These are phyloP conservation scores for Nicotiana attenuata DNA, from an alignment of 257 asterid species.

Conservation along the genomic window DNA sequence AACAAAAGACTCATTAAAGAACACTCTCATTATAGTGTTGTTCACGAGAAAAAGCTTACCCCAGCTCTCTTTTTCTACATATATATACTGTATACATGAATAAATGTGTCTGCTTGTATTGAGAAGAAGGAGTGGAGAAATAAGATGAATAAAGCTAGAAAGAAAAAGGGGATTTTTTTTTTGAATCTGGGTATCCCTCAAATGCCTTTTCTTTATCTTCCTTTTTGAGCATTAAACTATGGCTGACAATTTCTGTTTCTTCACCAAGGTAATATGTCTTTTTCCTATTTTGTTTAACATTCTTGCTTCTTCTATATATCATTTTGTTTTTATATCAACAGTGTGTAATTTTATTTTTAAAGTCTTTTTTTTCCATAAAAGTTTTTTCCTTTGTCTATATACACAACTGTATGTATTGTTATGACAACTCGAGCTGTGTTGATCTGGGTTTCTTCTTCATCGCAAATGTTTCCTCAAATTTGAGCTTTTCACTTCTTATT, in stretches of 20 bases:
- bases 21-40: background rate
- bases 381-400: background rate
- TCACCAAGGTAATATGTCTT: slow-evolving; percentile 50
- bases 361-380: background rate
- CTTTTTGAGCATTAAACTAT: slow-evolving; percentile 36
- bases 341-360: background rate
- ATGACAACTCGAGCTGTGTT: background rate
- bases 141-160: slow-evolving; percentile 36
- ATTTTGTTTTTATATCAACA: background rate
- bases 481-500: background rate
- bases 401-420: background rate
- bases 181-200: slow-evolving; percentile 37
- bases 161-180: slow-evolving; percentile 36
- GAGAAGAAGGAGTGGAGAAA: background rate
- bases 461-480: background rate
- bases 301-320: background rate
- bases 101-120: slow-evolving; percentile 21
- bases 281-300: background rate
- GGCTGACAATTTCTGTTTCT: slow-evolving; percentile 65
- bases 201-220: slow-evolving; percentile 14
- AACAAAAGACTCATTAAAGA: background rate
- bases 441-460: background rate
- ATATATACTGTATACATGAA: background rate
- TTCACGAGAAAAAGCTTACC: slow-evolving; percentile 32
- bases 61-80: background rate